Percentiles rank a stretch among this genome's conserved stretches.
phyloP scores from a whole-genome alignment of 2,329 filamentous ascomycete species.

The Grosmannia huntii region DNA sequence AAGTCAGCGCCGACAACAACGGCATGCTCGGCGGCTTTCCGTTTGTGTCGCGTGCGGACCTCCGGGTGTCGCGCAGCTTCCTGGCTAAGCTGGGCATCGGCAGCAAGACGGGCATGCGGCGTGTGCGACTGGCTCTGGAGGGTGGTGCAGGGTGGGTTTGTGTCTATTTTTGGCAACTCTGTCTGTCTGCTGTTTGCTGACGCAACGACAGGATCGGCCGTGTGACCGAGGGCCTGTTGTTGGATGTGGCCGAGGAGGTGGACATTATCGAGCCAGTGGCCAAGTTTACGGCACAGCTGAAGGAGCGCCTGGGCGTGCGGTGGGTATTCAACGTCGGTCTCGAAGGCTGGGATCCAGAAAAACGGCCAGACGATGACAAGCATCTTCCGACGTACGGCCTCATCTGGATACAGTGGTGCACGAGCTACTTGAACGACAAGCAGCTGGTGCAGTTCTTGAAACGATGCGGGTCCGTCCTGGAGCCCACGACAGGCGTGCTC shows the following conservation, averaged over 20 bases:
- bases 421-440: slow-evolving; percentile 65
- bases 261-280: slow-evolving; percentile 77
- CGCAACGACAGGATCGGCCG: slow-evolving; percentile 54
- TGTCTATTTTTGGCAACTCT: neutral
- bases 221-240: slow-evolving; percentile 66
- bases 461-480: slow-evolving; percentile 37
- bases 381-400: slow-evolving; percentile 49
- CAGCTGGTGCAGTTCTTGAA: slow-evolving; percentile 57
- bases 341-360: slow-evolving; percentile 49
- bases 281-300: slow-evolving; percentile 60
- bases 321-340: slow-evolving; percentile 60
- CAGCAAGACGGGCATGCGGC: slow-evolving; percentile 19
- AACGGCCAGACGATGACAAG: slow-evolving; percentile 9
- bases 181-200: neutral
- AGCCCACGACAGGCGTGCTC: slow-evolving; percentile 36
- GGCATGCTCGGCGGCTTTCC: slow-evolving; percentile 69
- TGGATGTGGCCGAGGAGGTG: slow-evolving; percentile 54
- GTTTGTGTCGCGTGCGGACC: slow-evolving; percentile 55
- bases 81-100: slow-evolving; percentile 51
- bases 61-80: slow-evolving; percentile 59
- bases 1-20: slow-evolving; percentile 33
- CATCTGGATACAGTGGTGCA: slow-evolving; percentile 86
- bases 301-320: slow-evolving; percentile 42
- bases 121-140: slow-evolving; percentile 20
- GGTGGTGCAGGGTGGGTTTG: slow-evolving; percentile 27